Base-by-base conservation (phyloP, 139 green algal genomes). In the Ettlia oleoabundans region DNA sequence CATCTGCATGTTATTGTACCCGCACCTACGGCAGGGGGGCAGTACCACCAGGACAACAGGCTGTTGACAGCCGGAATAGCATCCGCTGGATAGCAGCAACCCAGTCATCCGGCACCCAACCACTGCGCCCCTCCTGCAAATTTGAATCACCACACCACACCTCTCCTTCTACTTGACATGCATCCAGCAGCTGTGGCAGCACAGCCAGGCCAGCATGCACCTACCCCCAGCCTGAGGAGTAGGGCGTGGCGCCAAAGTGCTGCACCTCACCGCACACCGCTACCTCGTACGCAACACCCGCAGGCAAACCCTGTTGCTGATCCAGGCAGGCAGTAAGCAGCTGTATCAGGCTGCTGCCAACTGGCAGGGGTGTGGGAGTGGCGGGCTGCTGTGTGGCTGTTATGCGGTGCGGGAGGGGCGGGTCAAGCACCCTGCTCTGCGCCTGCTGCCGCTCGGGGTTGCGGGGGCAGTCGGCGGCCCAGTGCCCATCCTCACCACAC, bases 1-100 rank as follows among this genome's bases (percentile, higher is more conserved):
- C 87, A 92, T 95, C 85, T 95, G 92, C 18, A 95, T 91, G 84
- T 97, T 97, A 53, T 93, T 87, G 80, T 88, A 97, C n/a, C 93
- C 93, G 79, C 47, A 66, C 21, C n/a, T n/a, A n/a, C n/a, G n/a
- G n/a, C n/a, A n/a, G n/a, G n/a, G n/a, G n/a, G n/a, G n/a, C n/a
- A n/a, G n/a, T n/a, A n/a, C n/a, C n/a, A n/a, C n/a, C n/a, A n/a
- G n/a, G n/a, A n/a, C n/a, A n/a, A n/a, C n/a, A n/a, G n/a, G n/a
- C n/a, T n/a, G n/a, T n/a, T n/a, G n/a, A n/a, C n/a, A n/a, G n/a
- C n/a, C n/a, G n/a, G n/a, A n/a, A n/a, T n/a, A n/a, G n/a, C n/a
- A n/a, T n/a, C n/a, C n/a, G n/a, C n/a, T n/a, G n/a, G n/a, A n/a
- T n/a, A n/a, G n/a, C n/a, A n/a, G n/a, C n/a, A n/a, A n/a, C n/a